A percentile compares a stretch with the other conserved stretches of the same genome.
Evolutionary conservation across 1,284 basidiomycete genomes (phyloP).

Genomic region (Melampsora larici-populina): DNA sequence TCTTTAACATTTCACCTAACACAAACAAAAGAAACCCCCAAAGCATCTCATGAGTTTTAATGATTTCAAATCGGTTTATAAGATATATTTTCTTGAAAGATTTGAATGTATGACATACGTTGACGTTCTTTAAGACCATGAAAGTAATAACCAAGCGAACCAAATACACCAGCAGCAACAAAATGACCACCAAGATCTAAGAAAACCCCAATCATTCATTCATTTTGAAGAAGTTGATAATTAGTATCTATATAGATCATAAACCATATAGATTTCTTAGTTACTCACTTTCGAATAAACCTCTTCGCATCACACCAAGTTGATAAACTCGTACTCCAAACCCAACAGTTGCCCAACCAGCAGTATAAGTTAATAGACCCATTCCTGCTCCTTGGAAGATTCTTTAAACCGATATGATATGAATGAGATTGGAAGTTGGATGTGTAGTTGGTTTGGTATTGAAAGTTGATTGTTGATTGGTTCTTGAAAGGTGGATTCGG

Average conservation of each 20-base stretch:
- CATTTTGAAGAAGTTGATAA: too few relatives aligned
- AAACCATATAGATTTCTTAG: too few relatives aligned
- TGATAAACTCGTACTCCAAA: slow-evolving; percentile 37
- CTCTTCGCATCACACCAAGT: slow-evolving; percentile 30
- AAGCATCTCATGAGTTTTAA: too few relatives aligned
- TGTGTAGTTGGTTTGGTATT: too few relatives aligned
- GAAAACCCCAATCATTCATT: neutral
- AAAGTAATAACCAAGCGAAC: slow-evolving; percentile 34
- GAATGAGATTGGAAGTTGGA: too few relatives aligned
- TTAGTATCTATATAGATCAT: too few relatives aligned
- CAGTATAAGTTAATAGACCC: slow-evolving; percentile 27
- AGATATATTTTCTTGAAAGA: too few relatives aligned
- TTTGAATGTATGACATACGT: slow-evolving; percentile 13
- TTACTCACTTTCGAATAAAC: slow-evolving; percentile 21
- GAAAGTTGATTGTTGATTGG: too few relatives aligned
- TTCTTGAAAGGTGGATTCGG: too few relatives aligned
- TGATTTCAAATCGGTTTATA: too few relatives aligned
- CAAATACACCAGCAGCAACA: slow-evolving; percentile 25
- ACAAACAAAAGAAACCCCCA: neutral
- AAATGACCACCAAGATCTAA: slow-evolving; percentile 33
- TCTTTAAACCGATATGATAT: too few relatives aligned
- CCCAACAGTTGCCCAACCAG: slow-evolving; percentile 24
- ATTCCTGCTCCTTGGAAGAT: neutral
- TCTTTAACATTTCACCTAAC: slow-evolving; percentile 27
- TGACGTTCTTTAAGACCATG: slow-evolving; percentile 31